Base-by-base conservation (phyloP, 768 basidiomycete species). In the Tricholoma terreum region DNA sequence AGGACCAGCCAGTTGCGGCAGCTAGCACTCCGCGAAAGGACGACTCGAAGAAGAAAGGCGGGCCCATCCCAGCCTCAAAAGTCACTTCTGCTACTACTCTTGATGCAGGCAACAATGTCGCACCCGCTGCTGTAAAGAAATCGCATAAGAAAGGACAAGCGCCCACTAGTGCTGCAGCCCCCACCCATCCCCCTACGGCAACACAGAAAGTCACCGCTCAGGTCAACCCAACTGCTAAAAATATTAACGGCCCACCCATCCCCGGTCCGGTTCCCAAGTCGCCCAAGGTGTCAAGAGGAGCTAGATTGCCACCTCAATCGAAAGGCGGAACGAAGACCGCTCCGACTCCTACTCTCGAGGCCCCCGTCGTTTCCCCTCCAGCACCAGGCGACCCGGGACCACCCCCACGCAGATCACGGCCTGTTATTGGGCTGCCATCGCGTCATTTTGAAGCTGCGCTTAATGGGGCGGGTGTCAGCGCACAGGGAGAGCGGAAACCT, bases 361-460 rank as follows among this genome's bases (percentile, higher is more conserved):
- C 21, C 8, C 46, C 46, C 8, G n/a, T 57, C 24, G n/a, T 59
- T 0, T 14, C 57, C 1, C 34, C 62, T 30, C 35, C 70, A 2
- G 35, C 69, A 14, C 58, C 61, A 1, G 50, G 59, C 31, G 55
- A 59, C 0, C 57, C 73, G 7, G 53, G 65, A 11, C 48, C 74
- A 8, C 55, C 65, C n/a, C 53, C 75, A 2, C 78, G 82, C 21
- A 77, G 83, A 31, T 61, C 69, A 4, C 81, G 87, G 6, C 86
- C 86, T 1, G 75, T 86, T 9, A 71, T 90, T 31, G 86, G 87
- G 0, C 66, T 87, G 7, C 85, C 78, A 0, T 84, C 83, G 3
- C 77, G 88, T 11, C 86, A 89, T 12, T 86, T 91, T 52, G 87
- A 89, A 62, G 87, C 84, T 6, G 89, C 89, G 7, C 69, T 91